Evolutionary conservation across 768 basidiomycete genomes (phyloP).

Genomic region (Lanmaoa rubissima): DNA sequence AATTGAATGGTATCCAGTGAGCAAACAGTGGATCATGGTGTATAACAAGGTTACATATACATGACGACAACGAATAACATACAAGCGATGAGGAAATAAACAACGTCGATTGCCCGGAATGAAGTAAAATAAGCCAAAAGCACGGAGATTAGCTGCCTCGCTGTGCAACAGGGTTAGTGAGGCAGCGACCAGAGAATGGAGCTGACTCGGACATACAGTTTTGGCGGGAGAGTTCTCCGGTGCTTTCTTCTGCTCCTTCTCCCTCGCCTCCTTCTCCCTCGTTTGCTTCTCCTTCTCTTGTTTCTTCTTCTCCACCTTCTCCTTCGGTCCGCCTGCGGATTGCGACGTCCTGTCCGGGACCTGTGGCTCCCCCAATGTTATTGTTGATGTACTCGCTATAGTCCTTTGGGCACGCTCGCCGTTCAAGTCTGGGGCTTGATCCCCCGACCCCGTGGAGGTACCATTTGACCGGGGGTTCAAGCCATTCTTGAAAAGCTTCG

Average conservation of each 20-base stretch:
- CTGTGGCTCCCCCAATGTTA: slow-evolving; percentile 8
- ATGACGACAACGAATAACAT: background rate
- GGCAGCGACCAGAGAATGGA: background rate
- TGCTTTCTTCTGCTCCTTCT: background rate
- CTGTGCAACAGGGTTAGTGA: slow-evolving; percentile 6
- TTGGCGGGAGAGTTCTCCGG: background rate
- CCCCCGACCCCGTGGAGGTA: slow-evolving; percentile 15
- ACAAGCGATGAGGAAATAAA: slow-evolving; percentile 12
- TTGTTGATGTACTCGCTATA: background rate
- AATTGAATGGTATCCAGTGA: background rate
- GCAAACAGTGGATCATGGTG: background rate
- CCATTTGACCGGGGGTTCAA: slow-evolving; percentile 17
- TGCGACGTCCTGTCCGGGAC: slow-evolving; percentile 1
- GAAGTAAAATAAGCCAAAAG: background rate
- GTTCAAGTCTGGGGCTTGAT: slow-evolving; percentile 14
- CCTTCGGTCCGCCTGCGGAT: too few relatives aligned
- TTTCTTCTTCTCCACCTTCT: background rate
- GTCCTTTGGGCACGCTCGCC: background rate
- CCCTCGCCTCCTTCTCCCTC: background rate
- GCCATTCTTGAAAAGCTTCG: slow-evolving; percentile 28
- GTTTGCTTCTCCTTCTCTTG: background rate
- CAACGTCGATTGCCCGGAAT: background rate
- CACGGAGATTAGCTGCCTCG: background rate
- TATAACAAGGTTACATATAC: slow-evolving; percentile 8
- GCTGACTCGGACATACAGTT: slow-evolving; percentile 6